Evolutionary conservation across 2,329 filamentous ascomycete species (phyloP), one percentile per base, ranked within the genome.

Genomic region (Chrysoporthe puriensis): DNA sequence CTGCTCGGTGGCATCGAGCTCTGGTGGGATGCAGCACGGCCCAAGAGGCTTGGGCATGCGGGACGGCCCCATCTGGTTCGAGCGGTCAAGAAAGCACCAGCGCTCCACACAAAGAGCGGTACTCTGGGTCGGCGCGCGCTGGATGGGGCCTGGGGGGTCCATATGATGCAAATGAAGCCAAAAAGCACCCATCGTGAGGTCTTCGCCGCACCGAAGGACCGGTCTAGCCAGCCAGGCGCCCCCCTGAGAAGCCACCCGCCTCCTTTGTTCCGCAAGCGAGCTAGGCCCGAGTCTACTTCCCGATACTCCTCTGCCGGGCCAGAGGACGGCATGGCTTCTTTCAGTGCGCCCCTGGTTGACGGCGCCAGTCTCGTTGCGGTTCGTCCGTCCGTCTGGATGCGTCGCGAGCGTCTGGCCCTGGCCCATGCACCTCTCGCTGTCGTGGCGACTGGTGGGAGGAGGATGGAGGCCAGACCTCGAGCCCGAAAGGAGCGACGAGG

Each of bases 151-250:
- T 26, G 26, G 26, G 54, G 34, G 58, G 59, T 36, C 60, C 26
- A 50, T 58, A 66, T 67, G 64, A 64, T 69, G 67, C 64, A 62
- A 69, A 54, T 69, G 64, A 67, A 52, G 64, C 64, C 52, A 46
- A 64, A 56, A 56, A 62, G 50, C 48, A 63, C 62, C 61, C 64
- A 69, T 69, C 67, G 61, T 67, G 67, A 58, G 61, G 44, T 46
- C 52, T 44, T 62, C 52, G 57, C 54, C 36, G 32, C 61, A 62
- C 61, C 11, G 60, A 63, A 66, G 61, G 64, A 60, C 60, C 60
- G 56, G 64, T 59, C 67, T 66, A 48, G 67, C 60, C 67, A 54
- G 54, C 9, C 44, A 13, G 36, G 26, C 26, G 26, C 56, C 40
- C 64, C 64, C 62, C 52, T 56, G 62, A 63, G 67, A 43, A 50